Base-by-base conservation (phyloP, 805 yeast species). In the Starmerella geochares region DNA sequence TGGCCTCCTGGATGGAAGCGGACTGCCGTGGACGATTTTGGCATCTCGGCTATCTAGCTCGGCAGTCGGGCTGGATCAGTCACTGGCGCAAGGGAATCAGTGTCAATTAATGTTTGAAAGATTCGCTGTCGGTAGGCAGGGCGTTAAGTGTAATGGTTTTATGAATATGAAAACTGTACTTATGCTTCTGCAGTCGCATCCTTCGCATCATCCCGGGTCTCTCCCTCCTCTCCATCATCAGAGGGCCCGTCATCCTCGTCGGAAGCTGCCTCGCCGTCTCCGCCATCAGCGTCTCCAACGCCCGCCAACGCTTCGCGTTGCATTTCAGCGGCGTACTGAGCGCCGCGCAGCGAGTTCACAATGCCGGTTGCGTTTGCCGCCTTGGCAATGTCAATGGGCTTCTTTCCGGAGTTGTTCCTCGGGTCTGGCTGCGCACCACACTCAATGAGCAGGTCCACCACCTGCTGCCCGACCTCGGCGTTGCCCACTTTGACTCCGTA, bases 401-500 rank as follows among this genome's bases (percentile, higher is more conserved):
- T 84, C 59, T 81, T 74, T 21, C 85, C 85, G 35, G 72, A 70
- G 32, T 72, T 74, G 61, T 83, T 83, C 55, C 48, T 37, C 23
- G 48, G 58, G 57, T 63, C 71, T 2, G 94, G 85, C 66, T 88
- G 92, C 1, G 92, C 81, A 2, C 98, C 97, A 25, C 94, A 95
- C 60, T 88, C 96, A 36, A 92, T 70, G 54, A 92, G 74, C 63
- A 81, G 83, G 60, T 85, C 94, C 11, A 81, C 70, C 11, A 64
- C 50, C 19, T 54, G 60, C 48, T 48, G 69, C 0, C 95, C 96
- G 65, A 83, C 87, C 52, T 85, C 96, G 0, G 92, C 85, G 61
- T 90, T 95, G 23, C 78, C 80, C 41, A 71, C 70, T 11, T 47
- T 39, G 3, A 35, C 38, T 13, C 88, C 73, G 64, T 83, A 90